These are phyloP conservation scores for Pseudevernia furfuracea DNA, from an alignment of 495 filamentous ascomycete species.

Conservation along the genomic window DNA sequence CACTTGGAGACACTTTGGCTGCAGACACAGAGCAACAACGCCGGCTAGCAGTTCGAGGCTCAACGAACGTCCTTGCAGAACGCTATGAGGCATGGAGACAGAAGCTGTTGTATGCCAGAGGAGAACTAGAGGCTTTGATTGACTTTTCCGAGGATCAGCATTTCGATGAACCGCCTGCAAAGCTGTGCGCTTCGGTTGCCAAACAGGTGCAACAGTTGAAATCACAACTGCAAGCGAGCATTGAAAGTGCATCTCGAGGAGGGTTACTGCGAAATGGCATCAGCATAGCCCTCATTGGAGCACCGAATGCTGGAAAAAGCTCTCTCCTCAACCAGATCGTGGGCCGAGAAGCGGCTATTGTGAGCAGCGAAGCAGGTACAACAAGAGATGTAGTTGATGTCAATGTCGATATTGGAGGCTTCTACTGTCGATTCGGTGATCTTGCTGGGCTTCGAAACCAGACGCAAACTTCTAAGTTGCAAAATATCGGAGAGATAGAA, in stretches of 20 bases:
- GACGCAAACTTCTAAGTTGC: slow-evolving; percentile 5
- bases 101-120: slow-evolving; percentile 69
- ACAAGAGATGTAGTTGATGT: slow-evolving; percentile 93
- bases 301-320: slow-evolving; percentile 94
- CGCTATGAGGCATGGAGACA: slow-evolving; percentile 81
- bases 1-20: slow-evolving; percentile 73
- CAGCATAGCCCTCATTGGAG: slow-evolving; percentile 73
- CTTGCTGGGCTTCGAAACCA: slow-evolving; percentile 67
- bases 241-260: slow-evolving; percentile 68
- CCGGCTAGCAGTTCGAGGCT: slow-evolving; percentile 71
- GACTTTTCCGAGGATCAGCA: slow-evolving; percentile 97
- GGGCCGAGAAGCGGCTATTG: slow-evolving; percentile 90
- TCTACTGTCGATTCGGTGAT: slow-evolving; percentile 80
- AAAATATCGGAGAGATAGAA: slow-evolving; percentile 63
- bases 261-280: slow-evolving; percentile 85
- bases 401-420: slow-evolving; percentile 82
- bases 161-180: slow-evolving; percentile 78
- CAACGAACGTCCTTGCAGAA: slow-evolving; percentile 58
- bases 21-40: slow-evolving; percentile 94
- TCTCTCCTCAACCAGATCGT: slow-evolving; percentile 85
- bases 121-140: slow-evolving; percentile 89
- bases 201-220: slow-evolving; percentile 52
- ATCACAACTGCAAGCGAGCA: slow-evolving; percentile 55
- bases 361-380: slow-evolving; percentile 83
- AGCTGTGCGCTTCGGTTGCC: slow-evolving; percentile 61